Conservation (phyloP, 2,329 filamentous ascomycete genomes). For the Pseudogymnoascus sp. region DNA sequence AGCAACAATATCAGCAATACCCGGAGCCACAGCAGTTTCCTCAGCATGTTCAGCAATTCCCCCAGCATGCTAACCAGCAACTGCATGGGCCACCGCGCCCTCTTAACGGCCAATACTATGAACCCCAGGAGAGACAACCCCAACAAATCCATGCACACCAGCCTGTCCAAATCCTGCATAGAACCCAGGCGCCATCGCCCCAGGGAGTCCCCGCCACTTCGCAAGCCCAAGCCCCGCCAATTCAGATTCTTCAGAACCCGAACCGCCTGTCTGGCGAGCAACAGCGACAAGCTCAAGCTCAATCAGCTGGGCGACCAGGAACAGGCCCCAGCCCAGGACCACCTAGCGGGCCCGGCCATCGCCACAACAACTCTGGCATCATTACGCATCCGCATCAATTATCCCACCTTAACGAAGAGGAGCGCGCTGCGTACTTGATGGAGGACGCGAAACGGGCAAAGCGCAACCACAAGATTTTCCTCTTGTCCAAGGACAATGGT, state of each 20-base stretch:
- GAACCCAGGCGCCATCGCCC: constrained; percentile 18
- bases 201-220: constrained; percentile 28
- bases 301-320: constrained; percentile 25
- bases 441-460: constrained; percentile 94
- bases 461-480: constrained; percentile 95
- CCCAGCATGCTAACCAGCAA: constrained; percentile 21
- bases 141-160: constrained; percentile 11
- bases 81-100: constrained; percentile 22
- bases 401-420: constrained; percentile 70
- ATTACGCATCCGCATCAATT: constrained; percentile 67
- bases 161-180: constrained; percentile 19
- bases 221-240: constrained; percentile 47
- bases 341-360: constrained; percentile 17
- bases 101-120: not conserved
- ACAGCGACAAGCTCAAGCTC: constrained; percentile 29
- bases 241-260: constrained; percentile 73
- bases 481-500: constrained; percentile 87
- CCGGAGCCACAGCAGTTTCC: constrained; percentile 21
- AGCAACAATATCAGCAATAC: constrained; percentile 17
- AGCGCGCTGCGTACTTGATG: constrained; percentile 73
- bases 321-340: constrained; percentile 13
- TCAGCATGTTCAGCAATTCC: constrained; percentile 24
- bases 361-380: constrained; percentile 35
- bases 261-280: constrained; percentile 51
- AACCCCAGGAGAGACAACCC: not conserved